These are phyloP conservation scores for Aspergillus haitiensis DNA, from an alignment of 495 filamentous ascomycete species.

Conservation along the genomic window DNA sequence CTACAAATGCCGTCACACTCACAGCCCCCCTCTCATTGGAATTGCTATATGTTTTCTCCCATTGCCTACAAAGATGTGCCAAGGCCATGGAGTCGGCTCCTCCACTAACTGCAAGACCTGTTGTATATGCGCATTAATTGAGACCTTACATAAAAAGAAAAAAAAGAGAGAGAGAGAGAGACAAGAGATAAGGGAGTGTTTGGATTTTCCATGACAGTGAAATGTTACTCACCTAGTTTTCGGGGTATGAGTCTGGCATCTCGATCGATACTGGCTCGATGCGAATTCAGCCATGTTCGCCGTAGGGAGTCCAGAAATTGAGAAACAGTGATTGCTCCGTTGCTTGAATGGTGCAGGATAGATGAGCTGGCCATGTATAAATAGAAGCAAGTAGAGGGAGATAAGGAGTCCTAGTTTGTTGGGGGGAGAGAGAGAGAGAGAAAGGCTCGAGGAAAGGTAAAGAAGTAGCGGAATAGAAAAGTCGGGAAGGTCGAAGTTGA, in stretches of 20 bases:
- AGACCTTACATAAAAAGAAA: too few species aligned
- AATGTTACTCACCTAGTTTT: slow-evolving; percentile 19
- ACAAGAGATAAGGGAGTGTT: too few species aligned
- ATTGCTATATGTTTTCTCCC: slow-evolving; percentile 29
- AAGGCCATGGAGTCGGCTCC: slow-evolving; percentile 97
- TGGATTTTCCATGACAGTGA: too few species aligned
- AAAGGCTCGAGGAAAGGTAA: too few species aligned
- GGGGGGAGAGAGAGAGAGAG: neutral
- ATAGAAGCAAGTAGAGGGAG: slow-evolving; percentile 20
- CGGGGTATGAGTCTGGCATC: slow-evolving; percentile 21
- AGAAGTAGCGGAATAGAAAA: neutral
- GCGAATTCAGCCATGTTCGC: slow-evolving; percentile 48
- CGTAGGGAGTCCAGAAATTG: slow-evolving; percentile 57
- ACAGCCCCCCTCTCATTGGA: slow-evolving; percentile 25
- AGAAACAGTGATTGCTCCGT: slow-evolving; percentile 43
- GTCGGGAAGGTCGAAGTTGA: neutral
- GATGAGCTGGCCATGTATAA: slow-evolving; percentile 21
- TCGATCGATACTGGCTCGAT: slow-evolving; percentile 18
- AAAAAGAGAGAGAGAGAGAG: too few species aligned
- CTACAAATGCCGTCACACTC: slow-evolving; percentile 63
- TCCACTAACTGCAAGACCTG: slow-evolving; percentile 85
- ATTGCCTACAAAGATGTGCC: slow-evolving; percentile 64
- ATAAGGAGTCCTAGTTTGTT: neutral
- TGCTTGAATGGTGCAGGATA: slow-evolving; percentile 10
- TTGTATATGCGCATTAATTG: neutral